Base-by-base conservation (phyloP, 2,329 filamentous ascomycete species). In the Colletotrichum orbiculare region DNA sequence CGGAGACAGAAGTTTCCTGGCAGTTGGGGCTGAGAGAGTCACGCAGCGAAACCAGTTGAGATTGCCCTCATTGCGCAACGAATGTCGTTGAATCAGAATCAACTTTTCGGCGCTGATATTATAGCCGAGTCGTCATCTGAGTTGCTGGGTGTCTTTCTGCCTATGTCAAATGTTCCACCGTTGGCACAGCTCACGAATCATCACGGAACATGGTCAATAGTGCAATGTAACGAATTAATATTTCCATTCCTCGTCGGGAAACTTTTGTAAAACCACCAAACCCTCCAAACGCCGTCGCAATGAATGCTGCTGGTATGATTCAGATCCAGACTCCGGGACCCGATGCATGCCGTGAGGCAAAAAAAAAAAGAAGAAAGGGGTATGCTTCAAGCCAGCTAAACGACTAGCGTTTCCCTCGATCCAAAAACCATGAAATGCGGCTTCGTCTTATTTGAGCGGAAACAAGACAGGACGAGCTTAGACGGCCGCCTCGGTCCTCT, bases 201-300 rank as follows among this genome's bases (percentile, higher is more conserved):
- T 5, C 3, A 25, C 25, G 25, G 4, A 25, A 25, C 25, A 25
- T 25, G 25, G 25, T 5, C 25, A 25, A 25, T 2, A 25, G 25
- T 25, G 25, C 25, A 43, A 43, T 43, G 41, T 64, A 45, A 60
- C 47, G 13, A 12, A 62, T 61, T 66, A 65, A 54, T 34, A 53
- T 53, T 55, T 42, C 57, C 63, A 66, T 66, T 63, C 47, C 63
- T 66, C 58, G 57, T 66, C 37, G 63, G 52, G 43, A 64, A 17
- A 43, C 41, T 48, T 41, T 42, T 64, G 38, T 48, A 38, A 41
- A 49, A 49, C 34, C 47, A 56, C 46, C 50, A 41, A 54, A 49
- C 34, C 58, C 60, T 45, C 63, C 63, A 13, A 66, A 66, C 63
- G 63, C 63, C 63, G 53, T 57, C 63, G 63, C 63, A 57, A 66